Evolutionary conservation across 2,329 filamentous ascomycete species (phyloP).

Genomic region (Periconia macrospinosa): DNA sequence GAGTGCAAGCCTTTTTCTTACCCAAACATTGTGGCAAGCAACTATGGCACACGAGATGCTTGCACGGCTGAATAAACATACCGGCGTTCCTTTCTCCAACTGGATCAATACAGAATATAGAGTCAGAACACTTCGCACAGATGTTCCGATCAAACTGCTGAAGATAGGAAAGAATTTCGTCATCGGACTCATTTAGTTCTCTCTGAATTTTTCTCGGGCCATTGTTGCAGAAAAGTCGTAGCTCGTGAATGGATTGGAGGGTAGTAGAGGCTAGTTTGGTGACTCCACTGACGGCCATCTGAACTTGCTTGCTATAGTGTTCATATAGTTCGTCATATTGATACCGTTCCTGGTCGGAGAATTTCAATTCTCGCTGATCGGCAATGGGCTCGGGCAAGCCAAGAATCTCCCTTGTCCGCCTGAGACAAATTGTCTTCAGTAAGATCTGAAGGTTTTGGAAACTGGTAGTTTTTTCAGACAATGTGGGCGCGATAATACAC

Average conservation of each 20-base stretch:
- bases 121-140: too few species aligned
- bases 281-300: slow-evolving; percentile 9
- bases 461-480: slow-evolving; percentile 9
- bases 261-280: slow-evolving; percentile 11
- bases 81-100: too few species aligned
- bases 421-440: neutral
- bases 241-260: slow-evolving; percentile 16
- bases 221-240: slow-evolving; percentile 33
- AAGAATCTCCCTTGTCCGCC: slow-evolving; percentile 6
- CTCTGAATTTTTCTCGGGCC: neutral
- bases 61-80: too few species aligned
- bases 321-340: neutral
- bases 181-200: neutral
- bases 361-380: neutral
- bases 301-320: slow-evolving; percentile 7
- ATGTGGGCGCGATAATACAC: slow-evolving; percentile 3
- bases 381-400: neutral
- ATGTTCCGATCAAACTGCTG: neutral
- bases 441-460: neutral
- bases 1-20: too few species aligned
- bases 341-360: neutral
- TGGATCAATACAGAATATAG: too few species aligned
- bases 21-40: too few species aligned
- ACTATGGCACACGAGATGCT: too few species aligned
- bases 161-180: neutral